Base-by-base conservation (phyloP, 352 stramenopile species). In the Globisporangium echinulatum region DNA sequence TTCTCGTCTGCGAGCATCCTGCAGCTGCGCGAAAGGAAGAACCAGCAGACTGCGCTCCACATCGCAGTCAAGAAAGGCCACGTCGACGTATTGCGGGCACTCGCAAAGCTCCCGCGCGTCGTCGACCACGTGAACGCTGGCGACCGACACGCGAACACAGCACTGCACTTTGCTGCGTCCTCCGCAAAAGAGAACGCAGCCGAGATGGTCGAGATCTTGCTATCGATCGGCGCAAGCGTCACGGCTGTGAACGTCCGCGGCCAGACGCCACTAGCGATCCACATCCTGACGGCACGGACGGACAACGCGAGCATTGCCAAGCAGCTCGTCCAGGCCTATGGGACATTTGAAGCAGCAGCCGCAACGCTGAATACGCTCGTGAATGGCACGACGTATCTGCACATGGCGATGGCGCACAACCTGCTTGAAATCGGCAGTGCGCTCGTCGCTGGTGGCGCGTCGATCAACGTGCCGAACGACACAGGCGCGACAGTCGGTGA, bases 11-110 rank as follows among this genome's bases (percentile, higher is more conserved):
- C 75, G 48, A 81, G 81, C 52, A 91, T 94, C 54, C 59, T 94
- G 19, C 75, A 87, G 60, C 69, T 94, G 0, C 82, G 85, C 13
- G 82, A 92, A 59, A 77, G 70, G 52, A 94, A 91, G 72, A 91
- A 92, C 67, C 79, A 87, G 65, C 85, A 94, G 67, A 92, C 80
- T 54, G 85, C 83, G 59, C 71, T 94, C 37, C 85, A 94, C 62
- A 89, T 94, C 43, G 85, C 85, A 0, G 85, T 82, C 50, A 88
- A 87, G 44, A 94, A 94, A 58, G 85, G 82, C 7, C 85, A 94
- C 59, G 68, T 90, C 54, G 85, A 94, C 46, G 85, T 94, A 46
- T 66, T 94, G 52, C 70, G 72, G 14, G 85, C 85, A 47, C 77
- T 94, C n/a, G 79, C 76, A 19, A 91, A 88, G 56, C 82, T 94